Evolutionary conservation across 2,329 filamentous ascomycete species (phyloP).

Genomic region (Talaromyces albobiverticillius): DNA sequence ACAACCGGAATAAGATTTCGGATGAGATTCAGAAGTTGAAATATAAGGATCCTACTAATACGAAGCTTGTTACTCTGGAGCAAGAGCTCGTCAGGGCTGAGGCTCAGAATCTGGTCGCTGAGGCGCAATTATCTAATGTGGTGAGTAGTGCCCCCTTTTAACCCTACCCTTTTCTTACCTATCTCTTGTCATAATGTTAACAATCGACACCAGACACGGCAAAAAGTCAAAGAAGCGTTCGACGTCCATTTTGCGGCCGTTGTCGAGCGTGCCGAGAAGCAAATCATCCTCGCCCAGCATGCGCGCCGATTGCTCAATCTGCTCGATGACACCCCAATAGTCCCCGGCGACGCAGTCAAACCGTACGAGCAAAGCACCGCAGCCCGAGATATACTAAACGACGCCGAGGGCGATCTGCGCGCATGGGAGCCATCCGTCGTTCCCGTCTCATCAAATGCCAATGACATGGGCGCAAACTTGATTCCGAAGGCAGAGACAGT

Average conservation of each 20-base stretch:
- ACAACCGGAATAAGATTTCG: conserved; percentile 79
- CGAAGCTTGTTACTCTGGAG: conserved; percentile 78
- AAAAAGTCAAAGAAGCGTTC: conserved; percentile 95
- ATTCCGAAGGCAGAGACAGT: conserved; percentile 26
- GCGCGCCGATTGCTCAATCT: conserved; percentile 79
- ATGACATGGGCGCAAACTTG: conserved; percentile 43
- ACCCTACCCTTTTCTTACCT: background rate
- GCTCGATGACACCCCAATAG: conserved; percentile 84
- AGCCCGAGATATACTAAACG: conserved; percentile 82
- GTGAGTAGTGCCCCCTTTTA: conserved; percentile 52
- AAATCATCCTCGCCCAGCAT: conserved; percentile 88
- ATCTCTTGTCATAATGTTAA: background rate
- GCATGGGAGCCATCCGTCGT: conserved; percentile 64
- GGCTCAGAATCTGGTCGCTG: conserved; percentile 91
- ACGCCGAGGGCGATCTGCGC: conserved; percentile 84
- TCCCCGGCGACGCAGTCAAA: conserved; percentile 76
- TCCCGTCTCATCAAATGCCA: conserved; percentile 51
- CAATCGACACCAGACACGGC: conserved; percentile 65
- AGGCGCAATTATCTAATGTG: conserved; percentile 93
- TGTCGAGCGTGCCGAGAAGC: conserved; percentile 95
- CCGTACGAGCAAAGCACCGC: conserved; percentile 64
- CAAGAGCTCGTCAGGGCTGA: conserved; percentile 96
- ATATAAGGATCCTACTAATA: conserved; percentile 83
- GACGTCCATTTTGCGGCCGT: conserved; percentile 83
- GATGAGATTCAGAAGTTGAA: conserved; percentile 93